Conservation (phyloP, 257 asterid genomes). For the Solanum bukasovii region DNA sequence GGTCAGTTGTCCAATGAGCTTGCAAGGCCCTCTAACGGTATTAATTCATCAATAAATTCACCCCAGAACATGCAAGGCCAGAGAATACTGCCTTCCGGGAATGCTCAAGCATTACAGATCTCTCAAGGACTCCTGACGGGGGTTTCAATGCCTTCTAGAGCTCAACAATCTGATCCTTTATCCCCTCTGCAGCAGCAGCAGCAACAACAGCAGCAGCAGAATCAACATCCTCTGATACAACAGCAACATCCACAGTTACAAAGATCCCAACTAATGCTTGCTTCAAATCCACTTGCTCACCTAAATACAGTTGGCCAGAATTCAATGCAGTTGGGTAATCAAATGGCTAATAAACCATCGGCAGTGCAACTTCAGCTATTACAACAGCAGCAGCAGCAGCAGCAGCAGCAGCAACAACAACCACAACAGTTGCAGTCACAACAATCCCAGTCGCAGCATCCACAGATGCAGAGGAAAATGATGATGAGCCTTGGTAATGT, state of each 20-base stretch:
- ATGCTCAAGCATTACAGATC: slow-evolving; percentile 48
- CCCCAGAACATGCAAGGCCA: slow-evolving; percentile 43
- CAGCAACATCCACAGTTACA: slow-evolving; percentile 65
- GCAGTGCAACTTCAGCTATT: slow-evolving; percentile 56
- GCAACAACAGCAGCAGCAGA: slow-evolving; percentile 17
- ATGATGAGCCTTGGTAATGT: slow-evolving; percentile 61
- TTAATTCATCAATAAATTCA: slow-evolving; percentile 31
- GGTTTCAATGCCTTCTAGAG: slow-evolving; percentile 47
- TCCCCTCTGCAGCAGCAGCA: slow-evolving; percentile 37
- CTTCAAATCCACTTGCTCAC: slow-evolving; percentile 54
- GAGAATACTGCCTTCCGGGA: slow-evolving; percentile 64
- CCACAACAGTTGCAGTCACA: slow-evolving; percentile 35
- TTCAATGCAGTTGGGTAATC: slow-evolving; percentile 51
- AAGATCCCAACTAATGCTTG: slow-evolving; percentile 62
- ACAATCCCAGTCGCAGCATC: slow-evolving; percentile 36
- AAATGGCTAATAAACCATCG: slow-evolving; percentile 41
- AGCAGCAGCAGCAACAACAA: slow-evolving; percentile 36
- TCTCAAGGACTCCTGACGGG: slow-evolving; percentile 67
- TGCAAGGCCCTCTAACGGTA: slow-evolving; percentile 36
- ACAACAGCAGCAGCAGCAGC: slow-evolving; percentile 49
- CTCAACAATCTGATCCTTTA: slow-evolving; percentile 59
- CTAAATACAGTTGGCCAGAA: slow-evolving; percentile 55
- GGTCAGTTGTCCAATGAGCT: slow-evolving; percentile 39
- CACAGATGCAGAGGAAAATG: slow-evolving; percentile 63
- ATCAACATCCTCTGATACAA: slow-evolving; percentile 32